Evolutionary conservation across 2,329 filamentous ascomycete species (phyloP), one percentile per base, ranked within the genome.

Genomic region (Hymenoscyphus linearis): DNA sequence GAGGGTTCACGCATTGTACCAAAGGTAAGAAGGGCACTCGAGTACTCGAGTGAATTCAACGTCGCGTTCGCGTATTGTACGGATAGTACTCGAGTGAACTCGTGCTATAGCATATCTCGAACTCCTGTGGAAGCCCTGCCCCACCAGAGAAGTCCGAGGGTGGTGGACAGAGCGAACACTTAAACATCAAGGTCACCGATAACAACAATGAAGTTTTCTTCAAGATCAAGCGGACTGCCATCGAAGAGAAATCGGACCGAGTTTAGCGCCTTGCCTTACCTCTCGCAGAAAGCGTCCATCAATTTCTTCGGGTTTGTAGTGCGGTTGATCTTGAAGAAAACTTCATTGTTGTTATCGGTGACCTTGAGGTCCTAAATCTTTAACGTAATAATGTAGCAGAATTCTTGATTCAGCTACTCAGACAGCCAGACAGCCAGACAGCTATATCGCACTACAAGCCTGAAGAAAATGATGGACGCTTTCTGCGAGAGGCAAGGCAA

Each of bases 341-440:
- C 93, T 75, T 99, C 95, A 75, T 99, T 99, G 80, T 97, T 97
- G 80, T 96, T 97, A 71, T 99, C 95, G 0, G 95, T 98, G 14
- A 99, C 95, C 76, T 99, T 99, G 79, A 99, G 98, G 79, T 99
- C n/a, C n/a, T n/a, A n/a, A n/a, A n/a, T n/a, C n/a, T n/a, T n/a
- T n/a, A n/a, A n/a, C n/a, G n/a, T n/a, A n/a, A n/a, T n/a, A n/a
- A n/a, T n/a, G n/a, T n/a, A n/a, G n/a, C n/a, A n/a, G n/a, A n/a
- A n/a, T n/a, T n/a, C n/a, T n/a, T n/a, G n/a, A n/a, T n/a, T n/a
- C n/a, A n/a, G n/a, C n/a, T n/a, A n/a, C n/a, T n/a, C n/a, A n/a
- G n/a, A n/a, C n/a, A n/a, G n/a, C n/a, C n/a, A n/a, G n/a, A n/a
- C n/a, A n/a, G n/a, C n/a, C n/a, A n/a, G n/a, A n/a, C n/a, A n/a